Evolutionary conservation across 208 protist species (phyloP), one percentile per base, ranked within the genome.

Genomic region (Crithidia sp.): DNA sequence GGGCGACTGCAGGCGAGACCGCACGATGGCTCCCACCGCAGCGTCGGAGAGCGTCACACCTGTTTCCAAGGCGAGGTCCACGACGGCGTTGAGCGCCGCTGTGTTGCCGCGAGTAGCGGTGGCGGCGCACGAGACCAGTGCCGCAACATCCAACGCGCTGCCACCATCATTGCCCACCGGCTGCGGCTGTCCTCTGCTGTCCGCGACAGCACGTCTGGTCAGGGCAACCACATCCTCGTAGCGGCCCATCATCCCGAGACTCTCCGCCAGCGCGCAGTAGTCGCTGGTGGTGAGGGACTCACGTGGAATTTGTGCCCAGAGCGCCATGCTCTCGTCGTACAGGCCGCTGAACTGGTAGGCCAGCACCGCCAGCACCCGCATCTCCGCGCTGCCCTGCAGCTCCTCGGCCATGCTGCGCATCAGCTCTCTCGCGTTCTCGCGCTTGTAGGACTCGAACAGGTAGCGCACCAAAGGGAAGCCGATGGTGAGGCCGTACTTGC

Each of bases 371-470:
- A 96, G 63, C 28, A 92, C 79, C 47, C 70, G 67, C 65, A 96
- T 86, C 16, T 77, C 73, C 0, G 64, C 75, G 37, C 93, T 88
- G 56, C 49, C 47, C 49, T 79, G 70, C 5, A 97, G 59, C 67
- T 97, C 94, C 64, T 95, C 87, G 5, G 90, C 94, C 82, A 97
- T 92, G 57, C 82, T 85, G 36, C 73, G 73, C 91, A 97, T 94
- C 59, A 97, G 77, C 36, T 94, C 86, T 65, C 81, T 83, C 8
- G 89, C 90, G 73, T 92, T 91, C 40, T 94, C 88, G 55, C 67
- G 67, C 36, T 88, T 84, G 64, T 97, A 96, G 12, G 91, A 94
- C n/a, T 96, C 85, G 62, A 87, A 96, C 3, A 97, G 79, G 71
- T 91, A 75, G 37, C 87, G 86, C 40, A 96, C 84, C 57, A 94